Evolutionary conservation across 2,329 filamentous ascomycete genomes (phyloP).

Genomic region (Diplocarpon mali): DNA sequence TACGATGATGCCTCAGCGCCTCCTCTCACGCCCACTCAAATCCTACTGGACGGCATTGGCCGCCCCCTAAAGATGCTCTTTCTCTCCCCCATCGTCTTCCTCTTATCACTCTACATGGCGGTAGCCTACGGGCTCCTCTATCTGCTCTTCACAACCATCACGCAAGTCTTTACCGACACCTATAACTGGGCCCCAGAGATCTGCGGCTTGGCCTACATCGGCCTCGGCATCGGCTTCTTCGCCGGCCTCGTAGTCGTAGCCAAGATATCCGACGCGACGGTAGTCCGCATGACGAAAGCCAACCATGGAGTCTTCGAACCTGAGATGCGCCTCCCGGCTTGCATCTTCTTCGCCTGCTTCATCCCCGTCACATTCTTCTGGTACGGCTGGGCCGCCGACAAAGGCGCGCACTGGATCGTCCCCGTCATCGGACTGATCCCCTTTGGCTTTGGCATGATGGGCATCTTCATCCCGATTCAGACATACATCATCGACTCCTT

Average conservation of each 20-base stretch:
- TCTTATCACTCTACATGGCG: conserved; percentile 39
- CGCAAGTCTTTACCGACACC: conserved; percentile 35
- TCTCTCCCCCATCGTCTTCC: conserved; percentile 29
- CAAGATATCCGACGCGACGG: conserved; percentile 34
- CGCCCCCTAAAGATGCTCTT: conserved; percentile 37
- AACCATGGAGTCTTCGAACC: conserved; percentile 29
- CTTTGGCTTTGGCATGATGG: conserved; percentile 36
- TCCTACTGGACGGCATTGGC: conserved; percentile 34
- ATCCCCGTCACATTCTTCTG: conserved; percentile 39
- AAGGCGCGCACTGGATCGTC: conserved; percentile 34
- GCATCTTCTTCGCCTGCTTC: conserved; percentile 33
- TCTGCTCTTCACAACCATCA: conserved; percentile 41
- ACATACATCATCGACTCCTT: conserved; percentile 39
- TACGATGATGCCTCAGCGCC: conserved; percentile 28
- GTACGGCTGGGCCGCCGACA: conserved; percentile 38
- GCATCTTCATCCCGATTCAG: conserved; percentile 34
- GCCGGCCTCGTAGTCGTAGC: conserved; percentile 33
- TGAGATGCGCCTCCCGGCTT: conserved; percentile 30
- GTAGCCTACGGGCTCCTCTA: conserved; percentile 44
- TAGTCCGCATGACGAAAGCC: conserved; percentile 35
- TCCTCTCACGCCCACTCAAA: conserved; percentile 15
- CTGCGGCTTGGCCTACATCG: conserved; percentile 34
- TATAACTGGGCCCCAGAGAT: conserved; percentile 34
- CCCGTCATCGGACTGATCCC: conserved; percentile 32
- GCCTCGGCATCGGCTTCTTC: conserved; percentile 33